phyloP scores from a whole-genome alignment of 495 filamentous ascomycete species.

The Eremomyces bilateralis region DNA sequence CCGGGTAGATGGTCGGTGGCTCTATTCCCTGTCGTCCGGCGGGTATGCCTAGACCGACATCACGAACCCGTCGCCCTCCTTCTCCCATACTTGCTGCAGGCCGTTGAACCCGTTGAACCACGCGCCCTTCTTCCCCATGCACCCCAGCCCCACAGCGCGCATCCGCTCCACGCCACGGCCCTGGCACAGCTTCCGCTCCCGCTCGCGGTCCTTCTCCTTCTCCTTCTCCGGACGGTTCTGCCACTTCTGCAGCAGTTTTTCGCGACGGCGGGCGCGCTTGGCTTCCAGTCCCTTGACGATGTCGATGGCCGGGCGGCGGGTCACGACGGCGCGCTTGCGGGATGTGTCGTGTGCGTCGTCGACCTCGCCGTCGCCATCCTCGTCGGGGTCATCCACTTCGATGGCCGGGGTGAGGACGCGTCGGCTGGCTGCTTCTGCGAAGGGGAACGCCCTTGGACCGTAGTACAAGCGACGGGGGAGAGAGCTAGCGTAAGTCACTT shows the following conservation, averaged over 20 bases:
- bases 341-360: conserved; percentile 2
- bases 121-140: conserved; percentile 29
- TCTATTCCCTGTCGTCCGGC: too few relatives aligned
- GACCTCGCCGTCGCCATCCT: conserved; percentile 7
- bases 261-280: conserved; percentile 74
- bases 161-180: conserved; percentile 86
- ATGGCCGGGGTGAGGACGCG: background rate
- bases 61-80: too few relatives aligned
- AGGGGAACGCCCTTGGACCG: conserved; percentile 6
- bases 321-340: too few relatives aligned
- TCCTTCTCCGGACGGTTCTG: conserved; percentile 18
- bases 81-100: too few relatives aligned
- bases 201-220: conserved; percentile 8
- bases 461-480: conserved; percentile 18
- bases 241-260: conserved; percentile 74
- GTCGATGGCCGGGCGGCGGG: conserved; percentile 71
- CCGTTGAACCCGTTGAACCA: background rate
- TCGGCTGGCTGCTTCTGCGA: background rate
- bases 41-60: too few relatives aligned
- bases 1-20: background rate
- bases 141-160: conserved; percentile 75
- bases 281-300: conserved; percentile 92
- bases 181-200: conserved; percentile 34
- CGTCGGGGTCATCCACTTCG: conserved; percentile 3
- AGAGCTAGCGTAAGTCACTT: conserved; percentile 10